phyloP scores from a whole-genome alignment of 2,329 filamentous ascomycete species.

The Alternaria tenuissima region DNA sequence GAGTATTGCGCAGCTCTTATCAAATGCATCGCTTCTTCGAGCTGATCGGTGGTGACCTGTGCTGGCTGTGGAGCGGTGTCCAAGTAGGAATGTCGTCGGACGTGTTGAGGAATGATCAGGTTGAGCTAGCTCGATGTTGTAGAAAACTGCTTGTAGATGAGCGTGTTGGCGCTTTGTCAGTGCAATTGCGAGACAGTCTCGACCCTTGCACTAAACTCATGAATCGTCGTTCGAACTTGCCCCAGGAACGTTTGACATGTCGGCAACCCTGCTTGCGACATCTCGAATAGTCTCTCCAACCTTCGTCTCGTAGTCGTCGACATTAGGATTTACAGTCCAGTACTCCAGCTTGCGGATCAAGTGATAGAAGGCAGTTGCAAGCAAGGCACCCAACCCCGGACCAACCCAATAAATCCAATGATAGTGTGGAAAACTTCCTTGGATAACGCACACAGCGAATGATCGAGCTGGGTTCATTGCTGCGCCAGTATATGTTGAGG shows the following conservation, averaged over 20 bases:
- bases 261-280: conserved; percentile 1
- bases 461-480: background rate
- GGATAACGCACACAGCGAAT: background rate
- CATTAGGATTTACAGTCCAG: background rate
- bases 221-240: background rate
- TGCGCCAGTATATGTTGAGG: conserved; percentile 3
- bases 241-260: background rate
- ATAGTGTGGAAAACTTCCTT: background rate
- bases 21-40: too few relatives aligned
- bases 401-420: conserved; percentile 3
- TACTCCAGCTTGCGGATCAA: conserved; percentile 4
- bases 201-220: too few relatives aligned
- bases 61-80: too few relatives aligned
- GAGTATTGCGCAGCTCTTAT: too few relatives aligned
- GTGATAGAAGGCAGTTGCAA: background rate
- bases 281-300: conserved; percentile 1
- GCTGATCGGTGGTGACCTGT: too few relatives aligned
- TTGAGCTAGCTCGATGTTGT: too few relatives aligned
- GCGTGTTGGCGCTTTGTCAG: too few relatives aligned
- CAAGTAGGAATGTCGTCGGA: too few relatives aligned
- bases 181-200: too few relatives aligned
- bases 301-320: conserved; percentile 3
- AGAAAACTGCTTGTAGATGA: too few relatives aligned
- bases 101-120: too few relatives aligned
- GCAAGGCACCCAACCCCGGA: background rate